Base-by-base conservation (phyloP, 2,329 filamentous ascomycete genomes). In the Stachybotrys chartarum region DNA sequence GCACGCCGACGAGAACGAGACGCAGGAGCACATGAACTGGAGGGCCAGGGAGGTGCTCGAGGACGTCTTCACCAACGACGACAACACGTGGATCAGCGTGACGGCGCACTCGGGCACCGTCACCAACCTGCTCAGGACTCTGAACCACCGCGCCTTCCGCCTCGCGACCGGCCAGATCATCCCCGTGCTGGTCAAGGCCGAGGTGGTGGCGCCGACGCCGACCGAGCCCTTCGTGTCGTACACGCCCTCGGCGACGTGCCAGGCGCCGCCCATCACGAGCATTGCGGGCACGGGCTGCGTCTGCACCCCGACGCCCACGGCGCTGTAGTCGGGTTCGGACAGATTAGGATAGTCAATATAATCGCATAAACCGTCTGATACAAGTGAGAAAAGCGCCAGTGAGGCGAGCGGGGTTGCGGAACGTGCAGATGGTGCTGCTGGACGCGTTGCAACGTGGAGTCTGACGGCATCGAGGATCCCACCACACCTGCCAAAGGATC, bases 101-200 rank as follows among this genome's bases (percentile, higher is more conserved):
- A 85, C 82, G 1, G 81, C 76, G 54, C 84, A 87, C 68, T 80
- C 77, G 18, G 84, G 83, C 6, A 77, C 82, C 62, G 83, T 84
- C 60, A 64, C 63, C 11, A 75, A 71, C 54, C 68, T 83, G 30
- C 73, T 85, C 3, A 63, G 72, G 53, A 83, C 83, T 0, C 69
- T 88, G 5, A 78, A 79, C 52, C 86, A 90, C 62, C 77, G 79
- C n/a, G 59, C 70, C 3, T 90, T 89, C 65, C 67, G 72, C 3
- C 72, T 90, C 12, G 75, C 74, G n/a, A 90, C 87, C 0, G 86
- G 87, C 8, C 80, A 84, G 56, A 79, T 86, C 7, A 85, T 90
- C 31, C 85, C 86, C 0, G 83, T 87, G 3, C 75, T 90, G 1
- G 80, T 90, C 39, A 83, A 80, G 68, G 84, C 80, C 1, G 75